Base-by-base conservation (phyloP, 2,329 filamentous ascomycete genomes). In the Apiospora sp. region DNA sequence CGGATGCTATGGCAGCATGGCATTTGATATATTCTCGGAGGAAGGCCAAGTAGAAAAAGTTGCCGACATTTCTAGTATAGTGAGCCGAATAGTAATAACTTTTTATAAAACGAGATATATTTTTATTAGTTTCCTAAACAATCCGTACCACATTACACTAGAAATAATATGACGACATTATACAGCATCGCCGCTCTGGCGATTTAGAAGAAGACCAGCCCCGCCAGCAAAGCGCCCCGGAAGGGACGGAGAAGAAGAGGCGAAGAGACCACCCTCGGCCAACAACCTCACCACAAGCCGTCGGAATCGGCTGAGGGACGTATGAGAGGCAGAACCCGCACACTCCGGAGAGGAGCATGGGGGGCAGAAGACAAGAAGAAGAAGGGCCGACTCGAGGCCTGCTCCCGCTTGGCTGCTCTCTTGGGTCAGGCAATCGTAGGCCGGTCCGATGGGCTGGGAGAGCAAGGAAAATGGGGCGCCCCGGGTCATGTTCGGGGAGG, bases 271-370 rank as follows among this genome's bases (percentile, higher is more conserved):
- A 37, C 34, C 58, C 58, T 64, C 30, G 58, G 54, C 54, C 37
- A 61, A 61, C 54, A 61, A 61, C 30, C 30, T 61, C 54, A 7
- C 30, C 54, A 61, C 22, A 58, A n/a, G 30, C 30, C 54, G 54
- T 61, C 54, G 54, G 30, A 37, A 61, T 61, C 54, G 54, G 58
- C 58, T 64, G 58, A 64, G 58, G n/a, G 30, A 64, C 58, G 34
- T 64, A 64, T 12, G 58, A 37, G 30, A 14, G 22, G 7, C 27
- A 61, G 34, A 41, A 6, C 34, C 30, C 34, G 58, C 34, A 30
- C 34, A 64, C 49, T 41, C 58, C 58, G 58, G 58, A 19, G n/a
- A 19, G 24, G 27, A 8, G 16, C 27, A 61, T 27, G 30, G 24
- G 24, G 54, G 7, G 16, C 27, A 61, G 51, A 30, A 34, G 14